Evolutionary conservation across 1,284 basidiomycete genomes (phyloP).

Genomic region (Omphalotus olearius): DNA sequence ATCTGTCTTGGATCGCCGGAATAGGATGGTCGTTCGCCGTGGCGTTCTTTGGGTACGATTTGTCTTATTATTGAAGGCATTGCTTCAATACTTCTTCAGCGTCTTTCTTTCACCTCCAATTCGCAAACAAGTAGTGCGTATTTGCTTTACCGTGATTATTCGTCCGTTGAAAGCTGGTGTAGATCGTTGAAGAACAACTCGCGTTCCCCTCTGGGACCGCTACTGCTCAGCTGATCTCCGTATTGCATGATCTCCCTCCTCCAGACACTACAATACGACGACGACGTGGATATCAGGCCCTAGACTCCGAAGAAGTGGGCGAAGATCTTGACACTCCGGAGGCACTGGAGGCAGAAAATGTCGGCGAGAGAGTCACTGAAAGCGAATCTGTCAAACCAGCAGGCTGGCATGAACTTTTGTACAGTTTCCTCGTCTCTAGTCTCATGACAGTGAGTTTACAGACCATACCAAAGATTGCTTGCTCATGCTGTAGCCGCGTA

Average conservation of each 20-base stretch:
- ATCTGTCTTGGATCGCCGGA: slow-evolving; percentile 67
- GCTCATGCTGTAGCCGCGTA: slow-evolving; percentile 23
- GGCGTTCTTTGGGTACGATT: slow-evolving; percentile 82
- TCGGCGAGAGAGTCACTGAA: slow-evolving; percentile 30
- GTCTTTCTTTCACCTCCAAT: slow-evolving; percentile 94
- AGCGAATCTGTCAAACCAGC: slow-evolving; percentile 47
- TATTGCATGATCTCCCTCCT: slow-evolving; percentile 77
- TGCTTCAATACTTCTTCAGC: slow-evolving; percentile 32
- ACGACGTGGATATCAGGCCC: slow-evolving; percentile 48
- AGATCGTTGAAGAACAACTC: slow-evolving; percentile 93
- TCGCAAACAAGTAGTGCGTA: slow-evolving; percentile 85
- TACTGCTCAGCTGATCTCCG: slow-evolving; percentile 91
- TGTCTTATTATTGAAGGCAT: neutral
- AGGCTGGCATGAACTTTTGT: slow-evolving; percentile 70
- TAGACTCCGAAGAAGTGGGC: slow-evolving; percentile 19
- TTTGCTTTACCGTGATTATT: slow-evolving; percentile 4
- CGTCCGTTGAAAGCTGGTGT: slow-evolving; percentile 4
- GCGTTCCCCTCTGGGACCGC: slow-evolving; percentile 96
- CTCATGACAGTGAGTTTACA: slow-evolving; percentile 60
- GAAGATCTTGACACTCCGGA: slow-evolving; percentile 25
- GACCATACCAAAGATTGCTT: neutral
- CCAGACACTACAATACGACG: slow-evolving; percentile 50
- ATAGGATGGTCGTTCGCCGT: slow-evolving; percentile 84
- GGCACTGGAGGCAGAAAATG: slow-evolving; percentile 15
- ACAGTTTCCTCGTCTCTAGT: slow-evolving; percentile 74